Evolutionary conservation across 257 asterid species (phyloP).

Genomic region (Gynochthodes officinalis): DNA sequence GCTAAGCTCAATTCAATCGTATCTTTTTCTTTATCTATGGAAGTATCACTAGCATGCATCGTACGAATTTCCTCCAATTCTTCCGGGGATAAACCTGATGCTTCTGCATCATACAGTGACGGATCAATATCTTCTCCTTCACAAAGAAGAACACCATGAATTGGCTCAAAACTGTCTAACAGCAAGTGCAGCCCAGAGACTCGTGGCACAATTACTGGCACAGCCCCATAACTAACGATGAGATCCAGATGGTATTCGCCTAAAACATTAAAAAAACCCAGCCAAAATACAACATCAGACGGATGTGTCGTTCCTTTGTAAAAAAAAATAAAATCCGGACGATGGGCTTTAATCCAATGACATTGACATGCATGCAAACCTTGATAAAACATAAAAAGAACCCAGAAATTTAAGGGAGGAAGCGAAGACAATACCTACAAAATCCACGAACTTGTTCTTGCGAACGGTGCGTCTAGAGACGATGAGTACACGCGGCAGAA

Average conservation of each 20-base stretch:
- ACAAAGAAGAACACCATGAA: slow-evolving; percentile 86
- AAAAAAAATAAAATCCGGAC: background rate
- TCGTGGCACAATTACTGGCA: slow-evolving; percentile 76
- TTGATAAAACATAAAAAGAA: too few relatives aligned
- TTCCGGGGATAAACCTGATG: slow-evolving; percentile 37
- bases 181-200: slow-evolving; percentile 71
- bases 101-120: slow-evolving; percentile 63
- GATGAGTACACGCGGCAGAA: slow-evolving; percentile 58
- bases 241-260: slow-evolving; percentile 89
- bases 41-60: slow-evolving; percentile 66
- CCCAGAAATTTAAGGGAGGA: too few relatives aligned
- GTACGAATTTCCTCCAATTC: slow-evolving; percentile 65
- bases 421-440: too few relatives aligned
- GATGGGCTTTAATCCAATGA: background rate
- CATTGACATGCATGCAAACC: background rate
- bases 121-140: slow-evolving; percentile 93
- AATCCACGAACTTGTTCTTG: slow-evolving; percentile 66
- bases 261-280: slow-evolving; percentile 19
- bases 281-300: too few relatives aligned
- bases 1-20: slow-evolving; percentile 74
- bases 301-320: background rate
- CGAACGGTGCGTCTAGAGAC: slow-evolving; percentile 64
- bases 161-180: slow-evolving; percentile 73
- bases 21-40: slow-evolving; percentile 75
- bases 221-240: slow-evolving; percentile 77